Conservation (phyloP, 2,329 filamentous ascomycete species). For the Pseudogymnoascus sp. region DNA sequence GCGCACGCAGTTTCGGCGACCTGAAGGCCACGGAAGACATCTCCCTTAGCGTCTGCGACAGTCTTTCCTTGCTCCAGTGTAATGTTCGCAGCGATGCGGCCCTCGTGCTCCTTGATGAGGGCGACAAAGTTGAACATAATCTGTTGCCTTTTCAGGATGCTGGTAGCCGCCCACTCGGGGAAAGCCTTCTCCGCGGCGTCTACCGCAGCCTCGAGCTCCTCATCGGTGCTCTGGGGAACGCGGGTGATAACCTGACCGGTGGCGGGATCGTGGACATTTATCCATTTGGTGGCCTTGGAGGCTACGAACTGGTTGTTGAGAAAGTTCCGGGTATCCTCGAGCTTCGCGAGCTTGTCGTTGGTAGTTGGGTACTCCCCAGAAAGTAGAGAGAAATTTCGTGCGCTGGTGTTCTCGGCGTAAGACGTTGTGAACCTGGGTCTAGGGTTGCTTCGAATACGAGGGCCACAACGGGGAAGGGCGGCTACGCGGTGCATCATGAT, state of each 20-base stretch:
- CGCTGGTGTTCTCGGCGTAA: too few species aligned
- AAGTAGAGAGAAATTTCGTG: too few species aligned
- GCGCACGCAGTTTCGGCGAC: constrained; percentile 75
- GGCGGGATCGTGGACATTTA: constrained; percentile 55
- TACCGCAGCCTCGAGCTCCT: constrained; percentile 52
- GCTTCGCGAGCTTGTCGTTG: constrained; percentile 36
- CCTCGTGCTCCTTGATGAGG: constrained; percentile 56
- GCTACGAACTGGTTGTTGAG: constrained; percentile 53
- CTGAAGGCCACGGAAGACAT: constrained; percentile 73
- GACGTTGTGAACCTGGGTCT: too few species aligned
- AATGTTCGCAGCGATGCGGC: constrained; percentile 55
- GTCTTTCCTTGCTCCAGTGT: constrained; percentile 62
- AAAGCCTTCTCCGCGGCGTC: constrained; percentile 56
- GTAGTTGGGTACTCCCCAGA: too few species aligned
- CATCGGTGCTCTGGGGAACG: constrained; percentile 57
- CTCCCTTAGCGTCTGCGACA: constrained; percentile 57
- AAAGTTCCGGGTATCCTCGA: constrained; percentile 53
- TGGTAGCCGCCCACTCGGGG: constrained; percentile 50
- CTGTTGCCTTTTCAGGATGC: constrained; percentile 51
- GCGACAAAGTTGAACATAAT: constrained; percentile 59
- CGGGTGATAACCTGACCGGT: constrained; percentile 59
- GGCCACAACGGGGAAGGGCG: too few species aligned
- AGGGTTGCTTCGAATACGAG: too few species aligned
- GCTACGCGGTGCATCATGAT: too few species aligned
- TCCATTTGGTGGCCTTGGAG: constrained; percentile 51